Conservation (phyloP, 345 rosid genomes). For the Lepidium africanum region DNA sequence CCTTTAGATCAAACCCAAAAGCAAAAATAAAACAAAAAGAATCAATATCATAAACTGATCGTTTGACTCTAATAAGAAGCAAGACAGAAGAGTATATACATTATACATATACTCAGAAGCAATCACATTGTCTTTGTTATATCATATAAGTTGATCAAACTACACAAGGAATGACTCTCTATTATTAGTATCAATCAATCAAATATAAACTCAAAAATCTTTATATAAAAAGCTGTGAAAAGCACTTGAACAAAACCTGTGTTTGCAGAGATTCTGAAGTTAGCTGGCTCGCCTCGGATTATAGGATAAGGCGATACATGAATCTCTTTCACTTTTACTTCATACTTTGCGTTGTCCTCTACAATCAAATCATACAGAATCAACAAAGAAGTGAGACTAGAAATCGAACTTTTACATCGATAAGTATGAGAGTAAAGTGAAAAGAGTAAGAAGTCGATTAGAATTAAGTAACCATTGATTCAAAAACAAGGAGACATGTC, state of each 20-base stretch:
- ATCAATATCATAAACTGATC: not conserved
- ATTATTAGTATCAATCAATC: not conserved
- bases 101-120: not conserved
- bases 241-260: constrained; percentile 36
- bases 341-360: constrained; percentile 55
- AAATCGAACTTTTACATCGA: not conserved
- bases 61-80: not conserved
- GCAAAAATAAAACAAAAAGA: not conserved
- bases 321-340: constrained; percentile 49
- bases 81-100: not conserved
- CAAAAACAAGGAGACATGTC: not conserved
- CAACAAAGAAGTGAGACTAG: not conserved
- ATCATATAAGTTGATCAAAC: not conserved
- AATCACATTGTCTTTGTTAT: not conserved
- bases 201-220: not conserved
- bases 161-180: not conserved
- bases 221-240: not conserved
- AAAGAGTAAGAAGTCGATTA: not conserved
- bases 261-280: constrained; percentile 57
- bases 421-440: not conserved
- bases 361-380: not conserved
- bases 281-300: constrained; percentile 44
- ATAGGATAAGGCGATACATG: constrained; percentile 60
- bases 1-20: constrained; percentile 20
- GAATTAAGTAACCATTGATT: not conserved